A percentile compares a stretch with the other conserved stretches of the same genome.
Evolutionary conservation across 2,329 filamentous ascomycete genomes (phyloP).

Genomic region (Fusarium tricinctum): DNA sequence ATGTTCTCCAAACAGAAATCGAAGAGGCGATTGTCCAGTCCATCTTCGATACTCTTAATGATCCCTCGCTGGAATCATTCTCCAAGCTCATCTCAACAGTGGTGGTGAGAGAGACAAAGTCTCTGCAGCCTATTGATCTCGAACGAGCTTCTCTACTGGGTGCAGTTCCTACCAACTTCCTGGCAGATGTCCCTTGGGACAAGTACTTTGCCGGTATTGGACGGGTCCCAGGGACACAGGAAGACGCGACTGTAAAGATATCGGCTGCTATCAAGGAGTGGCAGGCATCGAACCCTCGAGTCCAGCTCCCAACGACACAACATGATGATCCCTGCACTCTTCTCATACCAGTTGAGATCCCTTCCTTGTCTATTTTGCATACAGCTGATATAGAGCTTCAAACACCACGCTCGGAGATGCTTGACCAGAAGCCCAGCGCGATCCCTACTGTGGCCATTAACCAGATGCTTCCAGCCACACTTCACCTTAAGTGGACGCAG

Average conservation of each 20-base stretch:
- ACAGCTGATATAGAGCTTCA: slow-evolving; percentile 77
- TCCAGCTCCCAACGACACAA: slow-evolving; percentile 47
- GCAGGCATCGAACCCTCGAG: slow-evolving; percentile 50
- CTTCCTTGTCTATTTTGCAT: slow-evolving; percentile 84
- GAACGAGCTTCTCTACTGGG: slow-evolving; percentile 69
- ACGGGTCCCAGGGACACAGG: slow-evolving; percentile 52
- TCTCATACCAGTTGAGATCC: slow-evolving; percentile 90
- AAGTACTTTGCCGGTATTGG: slow-evolving; percentile 66
- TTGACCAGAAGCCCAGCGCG: slow-evolving; percentile 51
- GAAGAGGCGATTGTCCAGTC: slow-evolving; percentile 62
- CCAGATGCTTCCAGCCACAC: slow-evolving; percentile 73
- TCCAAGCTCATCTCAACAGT: slow-evolving; percentile 61
- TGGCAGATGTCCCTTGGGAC: slow-evolving; percentile 64
- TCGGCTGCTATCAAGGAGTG: slow-evolving; percentile 52
- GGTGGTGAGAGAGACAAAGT: slow-evolving; percentile 60
- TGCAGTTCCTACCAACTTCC: slow-evolving; percentile 63
- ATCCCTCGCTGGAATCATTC: slow-evolving; percentile 61
- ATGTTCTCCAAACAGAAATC: slow-evolving; percentile 81
- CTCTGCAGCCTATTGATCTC: slow-evolving; percentile 64
- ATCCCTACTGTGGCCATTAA: slow-evolving; percentile 69
- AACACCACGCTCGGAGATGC: slow-evolving; percentile 52
- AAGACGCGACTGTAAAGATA: slow-evolving; percentile 50
- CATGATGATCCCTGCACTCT: slow-evolving; percentile 71
- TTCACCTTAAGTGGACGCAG: slow-evolving; percentile 74
- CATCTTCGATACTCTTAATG: slow-evolving; percentile 57